Evolutionary conservation across 2,329 filamentous ascomycete genomes (phyloP).

Genomic region (Beauveria varroae): DNA sequence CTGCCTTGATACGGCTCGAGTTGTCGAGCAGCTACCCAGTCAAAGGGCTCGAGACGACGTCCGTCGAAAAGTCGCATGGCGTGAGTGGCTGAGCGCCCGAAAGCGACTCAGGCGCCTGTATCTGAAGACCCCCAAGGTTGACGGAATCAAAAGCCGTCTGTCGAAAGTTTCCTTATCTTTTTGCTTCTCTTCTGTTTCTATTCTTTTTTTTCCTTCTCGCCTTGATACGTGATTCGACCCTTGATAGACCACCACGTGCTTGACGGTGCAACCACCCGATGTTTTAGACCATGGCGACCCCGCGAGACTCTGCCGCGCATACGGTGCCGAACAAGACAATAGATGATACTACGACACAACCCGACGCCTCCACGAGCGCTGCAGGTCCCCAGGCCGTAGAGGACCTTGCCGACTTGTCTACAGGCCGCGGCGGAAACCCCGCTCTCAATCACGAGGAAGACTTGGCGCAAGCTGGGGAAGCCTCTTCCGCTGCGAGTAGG

Average conservation of each 20-base stretch:
- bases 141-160: not conserved
- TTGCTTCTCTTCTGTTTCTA: not conserved
- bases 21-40: not conserved
- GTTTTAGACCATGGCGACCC: constrained; percentile 7
- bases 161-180: not conserved
- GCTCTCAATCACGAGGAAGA: constrained; percentile 37
- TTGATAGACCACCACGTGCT: not conserved
- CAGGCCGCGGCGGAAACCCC: constrained; percentile 32
- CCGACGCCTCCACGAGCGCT: not conserved
- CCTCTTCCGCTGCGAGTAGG: constrained; percentile 32
- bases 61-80: not conserved
- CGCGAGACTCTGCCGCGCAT: constrained; percentile 7
- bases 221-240: not conserved
- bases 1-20: not conserved
- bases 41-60: not conserved
- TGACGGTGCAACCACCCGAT: not conserved
- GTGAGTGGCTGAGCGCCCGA: not conserved
- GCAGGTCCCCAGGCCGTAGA: not conserved
- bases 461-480: constrained; percentile 38
- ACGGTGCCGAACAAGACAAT: not conserved
- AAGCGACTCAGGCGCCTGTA: not conserved
- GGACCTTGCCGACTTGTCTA: not conserved
- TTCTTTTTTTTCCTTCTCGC: too few relatives aligned
- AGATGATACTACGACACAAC: not conserved
- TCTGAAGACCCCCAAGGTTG: not conserved